Base-by-base conservation (phyloP, 2,329 filamentous ascomycete genomes). In the Xylariaceae sp. region DNA sequence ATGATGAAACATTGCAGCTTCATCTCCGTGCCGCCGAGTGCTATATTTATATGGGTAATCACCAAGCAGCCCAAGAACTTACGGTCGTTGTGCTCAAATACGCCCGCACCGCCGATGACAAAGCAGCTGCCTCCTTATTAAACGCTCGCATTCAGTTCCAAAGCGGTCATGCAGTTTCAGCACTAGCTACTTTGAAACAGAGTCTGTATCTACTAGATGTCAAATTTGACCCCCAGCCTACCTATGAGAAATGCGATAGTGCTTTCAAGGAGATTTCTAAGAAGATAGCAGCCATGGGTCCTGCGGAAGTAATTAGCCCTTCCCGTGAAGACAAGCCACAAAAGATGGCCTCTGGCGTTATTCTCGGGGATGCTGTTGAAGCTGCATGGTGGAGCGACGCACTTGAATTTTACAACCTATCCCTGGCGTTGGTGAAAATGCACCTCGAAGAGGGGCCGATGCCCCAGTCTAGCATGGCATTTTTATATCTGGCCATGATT, bases 1-100 rank as follows among this genome's bases (percentile, higher is more conserved):
- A 96, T 64, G 85, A 90, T 8, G 92, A 97, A 72, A 95, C 91
- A 0, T 77, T 95, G 58, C 84, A 86, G 58, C 76, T 95, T 2
- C 85, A 89, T 68, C 84, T 91, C 3, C 84, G 88, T 51, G 84
- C 89, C 3, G 88, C 91, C 3, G 91, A 96, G 68, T 90, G 89
- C 67, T 86, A 89, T 62, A 83, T 91, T 65, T 90, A 88, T 65
- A 86, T 91, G 75, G 84, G 84, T 3, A 82, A 90, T 60, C 82
- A 86, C 55, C 74, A 79, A 1, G 80, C 86, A 50, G 88, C 89
- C 27, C 80, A 85, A 42, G 74, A 77, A 31, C 73, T 92, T n/a
- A 79, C 96, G 9, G 72, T 81, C 27, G 81, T 80, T 2, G 82
- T 95, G 4, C 88, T 94, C 62, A 70, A 73, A 34, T 80, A 88